Base-by-base conservation (phyloP, 495 filamentous ascomycete genomes). In the Letharia columbiana region DNA sequence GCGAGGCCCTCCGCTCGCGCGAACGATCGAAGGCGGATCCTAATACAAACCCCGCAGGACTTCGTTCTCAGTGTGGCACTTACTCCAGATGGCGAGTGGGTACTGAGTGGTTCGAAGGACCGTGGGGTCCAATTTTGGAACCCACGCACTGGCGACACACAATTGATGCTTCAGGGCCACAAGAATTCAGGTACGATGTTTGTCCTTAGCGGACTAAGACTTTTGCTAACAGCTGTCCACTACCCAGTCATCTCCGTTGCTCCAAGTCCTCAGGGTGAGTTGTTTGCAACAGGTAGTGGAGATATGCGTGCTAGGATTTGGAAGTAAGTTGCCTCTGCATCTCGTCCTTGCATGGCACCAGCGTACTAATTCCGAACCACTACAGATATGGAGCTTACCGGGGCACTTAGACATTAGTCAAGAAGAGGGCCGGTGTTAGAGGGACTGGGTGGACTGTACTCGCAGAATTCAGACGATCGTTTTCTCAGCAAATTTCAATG, bases 91-190 rank as follows among this genome's bases (percentile, higher is more conserved):
- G 87, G 88, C 63, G 83, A 86, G 67, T 96, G 91, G 91, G 91
- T 96, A 28, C 86, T 96, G 76, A 94, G 90, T 68, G 91, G 91
- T 35, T 93, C 90, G 44, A 94, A 96, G 77, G 91, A 96, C 72
- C 81, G 91, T 52, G 91, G 91, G 49, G 91, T 96, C 28, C 91
- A 94, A 75, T 95, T 96, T 80, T 96, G 91, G 91, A 89, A 95
- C 73, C 90, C 91, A 18, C 83, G 87, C 71, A 94, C 89, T 58
- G 91, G 91, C 17, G 87, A 88, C 72, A 89, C 91, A 9, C 91
- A 95, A 75, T 85, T 96, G 77, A 94, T 93, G 90, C 84, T 95
- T 62, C 91, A 95, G 75, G 91, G 91, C 40, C 91, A 95, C 75
- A 93, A 93, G 79, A 94, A 95, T 77, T 91, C 89, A 41, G 85